Percentiles rank a stretch among this genome's conserved stretches.
phyloP scores from a whole-genome alignment of 2,329 filamentous ascomycete genomes.

The Dichotomopilus funicola region DNA sequence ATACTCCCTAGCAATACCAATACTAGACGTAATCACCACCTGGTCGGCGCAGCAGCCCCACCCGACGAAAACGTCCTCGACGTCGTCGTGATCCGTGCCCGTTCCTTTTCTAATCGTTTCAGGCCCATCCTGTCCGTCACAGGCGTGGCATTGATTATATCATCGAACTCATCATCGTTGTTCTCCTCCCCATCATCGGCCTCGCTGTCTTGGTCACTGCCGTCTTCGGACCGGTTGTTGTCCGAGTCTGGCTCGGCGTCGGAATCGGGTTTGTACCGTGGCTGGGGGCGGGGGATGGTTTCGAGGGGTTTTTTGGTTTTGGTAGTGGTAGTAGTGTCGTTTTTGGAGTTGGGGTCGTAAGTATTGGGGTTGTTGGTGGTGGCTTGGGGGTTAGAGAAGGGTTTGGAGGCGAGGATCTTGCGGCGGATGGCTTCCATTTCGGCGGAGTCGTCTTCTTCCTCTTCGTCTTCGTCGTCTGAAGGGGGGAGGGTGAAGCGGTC shows the following conservation, averaged over 20 bases:
- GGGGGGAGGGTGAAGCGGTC: constrained; percentile 75
- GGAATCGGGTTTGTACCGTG: constrained; percentile 46
- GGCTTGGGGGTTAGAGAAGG: constrained; percentile 61
- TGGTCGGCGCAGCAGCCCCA: constrained; percentile 41
- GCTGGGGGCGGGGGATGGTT: neutral
- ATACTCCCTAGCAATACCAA: neutral
- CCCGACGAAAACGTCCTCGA: constrained; percentile 47
- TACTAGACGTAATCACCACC: constrained; percentile 31
- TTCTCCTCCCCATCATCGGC: no score
- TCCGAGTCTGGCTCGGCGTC: constrained; percentile 69
- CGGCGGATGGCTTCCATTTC: constrained; percentile 91
- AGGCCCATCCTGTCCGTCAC: constrained; percentile 78
- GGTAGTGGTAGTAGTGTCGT: no score
- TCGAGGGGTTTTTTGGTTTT: neutral
- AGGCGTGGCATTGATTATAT: constrained; percentile 85
- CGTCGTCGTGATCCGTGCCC: constrained; percentile 40
- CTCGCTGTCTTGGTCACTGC: no score
- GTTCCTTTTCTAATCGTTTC: constrained; percentile 50
- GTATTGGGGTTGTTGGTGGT: neutral
- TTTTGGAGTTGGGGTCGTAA: no score
- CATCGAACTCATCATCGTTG: constrained; percentile 65
- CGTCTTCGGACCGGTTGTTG: constrained; percentile 34
- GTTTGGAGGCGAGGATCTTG: constrained; percentile 84
- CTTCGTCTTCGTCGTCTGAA: constrained; percentile 44
- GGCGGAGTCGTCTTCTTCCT: constrained; percentile 52